Base-by-base conservation (phyloP, 495 filamentous ascomycete genomes). In the Aspergillus indologenus region DNA sequence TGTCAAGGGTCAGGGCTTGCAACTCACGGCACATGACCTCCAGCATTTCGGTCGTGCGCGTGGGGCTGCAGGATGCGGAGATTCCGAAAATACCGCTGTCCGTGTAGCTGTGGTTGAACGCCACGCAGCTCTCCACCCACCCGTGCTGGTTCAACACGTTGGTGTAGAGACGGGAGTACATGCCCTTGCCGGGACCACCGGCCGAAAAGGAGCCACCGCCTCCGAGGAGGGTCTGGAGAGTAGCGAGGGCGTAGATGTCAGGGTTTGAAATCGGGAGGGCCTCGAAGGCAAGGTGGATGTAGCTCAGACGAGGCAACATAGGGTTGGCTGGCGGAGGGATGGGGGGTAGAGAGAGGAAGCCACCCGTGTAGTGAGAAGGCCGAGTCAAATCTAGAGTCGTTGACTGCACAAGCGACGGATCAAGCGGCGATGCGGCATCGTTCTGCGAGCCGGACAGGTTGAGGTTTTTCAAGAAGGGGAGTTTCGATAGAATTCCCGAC, bases 201-300 rank as follows among this genome's bases (percentile, higher is more conserved):
- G 94, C 94, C n/a, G 88, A 92, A 78, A 99, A 99, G 56, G 91
- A 96, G 17, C 95, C 95, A 54, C 94, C 94, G 7, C 94, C 94
- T 45, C 94, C 94, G 22, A 99, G 88, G 31, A 99, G 87, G 3
- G 91, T 97, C 71, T 97, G 95, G 0, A 99, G 80, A n/a, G 92
- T 96, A 22, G 94, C 94, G 23, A 97, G 84, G 43, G 94, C 93
- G 70, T 97, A 99, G 65, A 99, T 96, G 68, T 98, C 94, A 2
- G 87, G 84, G 31, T 88, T 90, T 31, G 84, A 85, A 66, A 98
- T 96, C 47, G 92, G 89, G 56, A 96, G 85, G 31, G 92, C 92
- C 79, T 99, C 94, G 68, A 99, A 98, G 58, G 90, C 91, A 61
- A 98, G 81, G 75, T 98, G 91, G 59, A 98, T 89, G 68, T 98